Evolutionary conservation across 106 monocot genomes (phyloP), one percentile per base, ranked within the genome.

Genomic region (Agapanthus africanus): DNA sequence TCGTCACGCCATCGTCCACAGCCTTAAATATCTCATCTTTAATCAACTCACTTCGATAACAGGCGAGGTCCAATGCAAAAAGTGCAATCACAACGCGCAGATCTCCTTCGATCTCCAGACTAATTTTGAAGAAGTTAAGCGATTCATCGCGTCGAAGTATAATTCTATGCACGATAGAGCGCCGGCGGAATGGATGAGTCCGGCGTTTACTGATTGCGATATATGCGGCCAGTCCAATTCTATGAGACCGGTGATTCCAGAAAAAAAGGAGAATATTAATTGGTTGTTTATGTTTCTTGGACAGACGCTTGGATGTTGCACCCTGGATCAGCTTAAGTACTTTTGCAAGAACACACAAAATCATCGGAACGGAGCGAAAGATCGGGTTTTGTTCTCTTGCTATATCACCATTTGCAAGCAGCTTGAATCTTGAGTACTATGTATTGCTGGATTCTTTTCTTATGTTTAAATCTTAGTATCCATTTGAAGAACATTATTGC

Each of bases 201-300:
- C 75, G 25, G 8, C 4, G 34, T 22, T 76, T 6, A 70, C 61
- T 59, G 19, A 28, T 6, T 82, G 85, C 46, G 40, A 13, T 2
- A 13, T 21, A 0, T 85, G 85, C 72, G 23, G 46, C 9, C 40
- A 66, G 30, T 14, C 21, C 18, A 67, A 61, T 25, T 37, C 68
- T 36, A 18, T 85, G 72, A 67, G 31, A 51, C 85, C 85, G 21
- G 68, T 71, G 63, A 46, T 79, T 22, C 27, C 73, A 0, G 46
- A 38, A 0, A 72, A 75, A 63, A n/a, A n/a, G n/a, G 72, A 78
- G 30, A 21, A 47, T 28, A 81, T 81, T 42, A 85, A 85, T 52
- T 85, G 85, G 85, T 49, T 85, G 54, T 85, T 85, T 54, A 11
- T 85, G 75, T 56, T 81, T n/a, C 63, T 85, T 1, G 81, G 78